These are phyloP conservation scores for Trichophyton equinum DNA, from an alignment of 2,329 filamentous ascomycete genomes.

Conservation along the genomic window DNA sequence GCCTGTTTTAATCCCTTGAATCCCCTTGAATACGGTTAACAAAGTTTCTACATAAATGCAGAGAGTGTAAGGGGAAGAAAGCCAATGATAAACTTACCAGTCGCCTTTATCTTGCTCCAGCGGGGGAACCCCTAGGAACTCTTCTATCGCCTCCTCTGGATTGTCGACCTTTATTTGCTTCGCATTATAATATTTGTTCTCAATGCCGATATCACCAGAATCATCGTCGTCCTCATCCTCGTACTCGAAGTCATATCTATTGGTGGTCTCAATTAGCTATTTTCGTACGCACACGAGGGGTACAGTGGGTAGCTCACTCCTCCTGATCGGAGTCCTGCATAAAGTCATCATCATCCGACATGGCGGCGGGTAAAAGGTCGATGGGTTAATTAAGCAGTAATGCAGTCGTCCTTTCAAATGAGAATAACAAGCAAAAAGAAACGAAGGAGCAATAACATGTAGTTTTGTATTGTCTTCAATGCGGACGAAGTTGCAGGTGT, in stretches of 20 bases:
- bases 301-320: constrained; percentile 44
- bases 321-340: constrained; percentile 87
- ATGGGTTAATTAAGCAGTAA: background rate
- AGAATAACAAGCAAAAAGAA: background rate
- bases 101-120: constrained; percentile 87
- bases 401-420: background rate
- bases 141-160: constrained; percentile 75
- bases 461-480: background rate
- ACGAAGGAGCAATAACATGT: background rate
- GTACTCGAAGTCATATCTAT: constrained; percentile 89
- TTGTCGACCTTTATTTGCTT: constrained; percentile 88
- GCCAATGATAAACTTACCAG: constrained; percentile 43
- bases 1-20: constrained; percentile 94
- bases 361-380: constrained; percentile 22
- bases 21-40: constrained; percentile 45
- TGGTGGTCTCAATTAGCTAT: background rate
- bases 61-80: background rate
- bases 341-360: constrained; percentile 80
- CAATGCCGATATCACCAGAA: constrained; percentile 79
- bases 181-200: constrained; percentile 99
- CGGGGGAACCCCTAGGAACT: constrained; percentile 78
- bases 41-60: background rate
- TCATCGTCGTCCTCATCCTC: constrained; percentile 88
- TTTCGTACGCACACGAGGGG: background rate
- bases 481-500: too few relatives aligned